Percentiles rank a stretch among this genome's conserved stretches.
Conservation (phyloP, 1,139 yeast species). For the Yamadazyma friedrichii region DNA sequence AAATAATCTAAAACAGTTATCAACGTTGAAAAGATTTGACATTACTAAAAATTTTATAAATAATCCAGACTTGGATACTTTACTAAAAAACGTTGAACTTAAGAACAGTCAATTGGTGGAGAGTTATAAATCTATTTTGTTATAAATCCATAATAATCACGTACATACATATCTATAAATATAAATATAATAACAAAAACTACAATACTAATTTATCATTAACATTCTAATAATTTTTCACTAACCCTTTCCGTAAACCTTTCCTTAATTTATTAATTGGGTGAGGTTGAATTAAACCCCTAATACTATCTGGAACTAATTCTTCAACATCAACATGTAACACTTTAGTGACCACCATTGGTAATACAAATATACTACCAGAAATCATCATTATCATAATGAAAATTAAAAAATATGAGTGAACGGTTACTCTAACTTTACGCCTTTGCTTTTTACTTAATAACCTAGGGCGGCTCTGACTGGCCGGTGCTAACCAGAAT, state of each 20-base stretch:
- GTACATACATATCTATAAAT: neutral
- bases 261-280: conserved; percentile 24
- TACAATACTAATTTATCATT: neutral
- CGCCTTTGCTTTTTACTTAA: conserved; percentile 33
- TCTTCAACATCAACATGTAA: conserved; percentile 37
- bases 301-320: conserved; percentile 34
- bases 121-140: conserved; percentile 6
- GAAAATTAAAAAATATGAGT: conserved; percentile 40
- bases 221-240: conserved; percentile 9
- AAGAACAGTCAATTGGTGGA: conserved; percentile 8
- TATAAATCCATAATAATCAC: neutral
- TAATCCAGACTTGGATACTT: conserved; percentile 9
- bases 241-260: conserved; percentile 33
- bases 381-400: conserved; percentile 36
- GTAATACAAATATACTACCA: conserved; percentile 38
- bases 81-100: conserved; percentile 13
- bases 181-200: neutral
- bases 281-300: conserved; percentile 43
- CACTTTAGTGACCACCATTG: conserved; percentile 31
- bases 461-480: conserved; percentile 44
- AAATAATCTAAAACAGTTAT: conserved; percentile 19
- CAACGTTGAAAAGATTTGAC: conserved; percentile 24
- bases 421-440: conserved; percentile 26
- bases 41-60: conserved; percentile 24
- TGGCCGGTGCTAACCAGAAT: conserved; percentile 75